A percentile compares a stretch with the other conserved stretches of the same genome.
Conservation (phyloP, 2,329 filamentous ascomycete species). For the Fusarium sp. region DNA sequence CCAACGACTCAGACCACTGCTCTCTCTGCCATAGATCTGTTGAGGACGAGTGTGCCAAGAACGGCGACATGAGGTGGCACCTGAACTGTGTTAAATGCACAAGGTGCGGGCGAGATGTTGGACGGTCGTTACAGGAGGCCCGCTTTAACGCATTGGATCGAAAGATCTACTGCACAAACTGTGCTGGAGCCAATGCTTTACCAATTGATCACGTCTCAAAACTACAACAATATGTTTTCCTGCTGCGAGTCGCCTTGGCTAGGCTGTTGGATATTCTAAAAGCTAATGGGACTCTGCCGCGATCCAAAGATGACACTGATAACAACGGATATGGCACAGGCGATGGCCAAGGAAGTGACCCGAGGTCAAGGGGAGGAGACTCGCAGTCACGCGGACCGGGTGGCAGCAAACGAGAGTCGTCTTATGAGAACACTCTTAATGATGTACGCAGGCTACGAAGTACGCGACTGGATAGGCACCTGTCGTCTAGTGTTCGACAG, state of each 20-base stretch:
- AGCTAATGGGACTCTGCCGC: slow-evolving; percentile 83
- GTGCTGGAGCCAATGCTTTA: slow-evolving; percentile 66
- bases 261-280: slow-evolving; percentile 88
- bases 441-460: slow-evolving; percentile 93
- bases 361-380: slow-evolving; percentile 58
- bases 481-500: slow-evolving; percentile 93
- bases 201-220: slow-evolving; percentile 82
- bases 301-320: slow-evolving; percentile 78
- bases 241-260: slow-evolving; percentile 91
- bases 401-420: slow-evolving; percentile 69
- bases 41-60: slow-evolving; percentile 90
- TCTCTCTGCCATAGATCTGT: slow-evolving; percentile 85
- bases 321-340: slow-evolving; percentile 40
- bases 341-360: slow-evolving; percentile 64
- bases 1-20: slow-evolving; percentile 87
- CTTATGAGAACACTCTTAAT: slow-evolving; percentile 95
- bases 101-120: slow-evolving; percentile 74
- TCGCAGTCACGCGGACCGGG: slow-evolving; percentile 34
- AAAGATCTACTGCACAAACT: slow-evolving; percentile 78
- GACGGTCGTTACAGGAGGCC: slow-evolving; percentile 75
- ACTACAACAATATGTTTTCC: slow-evolving; percentile 92
- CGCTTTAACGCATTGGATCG: slow-evolving; percentile 76
- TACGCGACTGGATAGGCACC: slow-evolving; percentile 91
- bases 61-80: slow-evolving; percentile 85
- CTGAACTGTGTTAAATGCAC: slow-evolving; percentile 83